Percentiles rank a stretch among this genome's conserved stretches.
Conservation (phyloP, 768 basidiomycete genomes). For the Russula foetens region DNA sequence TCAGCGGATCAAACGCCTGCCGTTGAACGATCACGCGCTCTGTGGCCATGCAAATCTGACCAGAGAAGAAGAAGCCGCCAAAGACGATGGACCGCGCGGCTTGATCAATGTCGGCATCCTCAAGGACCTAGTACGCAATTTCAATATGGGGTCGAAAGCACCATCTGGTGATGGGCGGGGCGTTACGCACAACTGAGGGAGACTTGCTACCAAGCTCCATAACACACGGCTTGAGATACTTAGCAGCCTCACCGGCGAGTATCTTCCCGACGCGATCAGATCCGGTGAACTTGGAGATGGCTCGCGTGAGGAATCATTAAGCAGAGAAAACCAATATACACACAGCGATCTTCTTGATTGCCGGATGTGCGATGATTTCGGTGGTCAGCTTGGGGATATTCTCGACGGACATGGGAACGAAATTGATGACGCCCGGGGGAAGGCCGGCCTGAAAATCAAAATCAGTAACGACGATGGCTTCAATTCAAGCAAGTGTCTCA, state of each 20-base stretch:
- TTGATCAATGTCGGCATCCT: conserved; percentile 44
- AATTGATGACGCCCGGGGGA: conserved; percentile 52
- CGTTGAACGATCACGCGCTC: conserved; percentile 49
- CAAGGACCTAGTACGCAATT: conserved; percentile 32
- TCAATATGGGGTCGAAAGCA: neutral
- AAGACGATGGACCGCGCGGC: conserved; percentile 42
- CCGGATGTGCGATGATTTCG: conserved; percentile 47
- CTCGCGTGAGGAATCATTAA: neutral
- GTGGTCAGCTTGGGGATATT: conserved; percentile 37
- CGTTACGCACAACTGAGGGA: conserved; percentile 40
- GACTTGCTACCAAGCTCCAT: conserved; percentile 51
- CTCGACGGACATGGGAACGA: conserved; percentile 39
- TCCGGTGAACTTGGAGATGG: conserved; percentile 42
- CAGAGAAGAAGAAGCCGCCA: conserved; percentile 40
- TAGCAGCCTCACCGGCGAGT: conserved; percentile 46
- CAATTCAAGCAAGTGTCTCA: neutral
- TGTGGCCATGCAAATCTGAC: conserved; percentile 52
- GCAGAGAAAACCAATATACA: conserved; percentile 9
- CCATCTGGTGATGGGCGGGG: neutral
- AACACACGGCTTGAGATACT: conserved; percentile 46
- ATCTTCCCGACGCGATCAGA: conserved; percentile 47
- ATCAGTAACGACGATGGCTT: neutral
- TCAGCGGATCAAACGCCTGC: conserved; percentile 30
- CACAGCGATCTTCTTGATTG: conserved; percentile 46
- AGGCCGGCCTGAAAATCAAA: conserved; percentile 42